Percentiles rank a stretch among this genome's conserved stretches.
These are phyloP conservation scores for Pleurotus platypus DNA, from an alignment of 768 basidiomycete genomes.

Conservation along the genomic window DNA sequence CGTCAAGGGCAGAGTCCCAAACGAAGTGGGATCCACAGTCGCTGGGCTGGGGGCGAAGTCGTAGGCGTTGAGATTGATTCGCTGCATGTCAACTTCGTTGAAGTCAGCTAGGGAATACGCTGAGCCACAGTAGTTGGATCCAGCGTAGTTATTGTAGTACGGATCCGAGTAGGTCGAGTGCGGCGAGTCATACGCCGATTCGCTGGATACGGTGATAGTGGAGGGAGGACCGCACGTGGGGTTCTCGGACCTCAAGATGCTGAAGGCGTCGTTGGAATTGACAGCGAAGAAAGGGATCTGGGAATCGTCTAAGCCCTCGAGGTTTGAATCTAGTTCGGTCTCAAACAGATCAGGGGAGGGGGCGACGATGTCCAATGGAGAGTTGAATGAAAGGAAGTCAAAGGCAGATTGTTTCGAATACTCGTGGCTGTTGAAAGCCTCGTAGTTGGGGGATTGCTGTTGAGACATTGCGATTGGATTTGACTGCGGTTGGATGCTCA, in stretches of 20 bases:
- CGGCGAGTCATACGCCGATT: constrained; percentile 68
- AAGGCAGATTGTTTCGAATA: constrained; percentile 37
- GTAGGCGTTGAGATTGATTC: constrained; percentile 30
- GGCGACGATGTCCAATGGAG: constrained; percentile 66
- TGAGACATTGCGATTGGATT: constrained; percentile 25
- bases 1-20: constrained; percentile 54
- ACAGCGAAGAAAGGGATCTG: constrained; percentile 62
- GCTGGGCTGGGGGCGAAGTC: constrained; percentile 25
- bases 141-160: constrained; percentile 50
- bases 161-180: constrained; percentile 64
- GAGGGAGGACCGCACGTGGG: constrained; percentile 72
- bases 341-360: constrained; percentile 84
- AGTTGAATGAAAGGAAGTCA: constrained; percentile 69
- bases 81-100: constrained; percentile 72
- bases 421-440: constrained; percentile 31
- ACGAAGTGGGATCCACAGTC: constrained; percentile 54
- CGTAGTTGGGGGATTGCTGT: constrained; percentile 24
- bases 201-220: constrained; percentile 74
- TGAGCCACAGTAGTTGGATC: constrained; percentile 45
- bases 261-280: constrained; percentile 62
- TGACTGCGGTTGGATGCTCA: constrained; percentile 22
- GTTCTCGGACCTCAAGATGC: constrained; percentile 58
- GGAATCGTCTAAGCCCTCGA: constrained; percentile 63
- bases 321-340: constrained; percentile 70
- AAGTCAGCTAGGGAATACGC: constrained; percentile 53